Percentiles rank a stretch among this genome's conserved stretches.
Evolutionary conservation across 805 yeast genomes (phyloP).

Genomic region (Myxozyma lipomycoides): DNA sequence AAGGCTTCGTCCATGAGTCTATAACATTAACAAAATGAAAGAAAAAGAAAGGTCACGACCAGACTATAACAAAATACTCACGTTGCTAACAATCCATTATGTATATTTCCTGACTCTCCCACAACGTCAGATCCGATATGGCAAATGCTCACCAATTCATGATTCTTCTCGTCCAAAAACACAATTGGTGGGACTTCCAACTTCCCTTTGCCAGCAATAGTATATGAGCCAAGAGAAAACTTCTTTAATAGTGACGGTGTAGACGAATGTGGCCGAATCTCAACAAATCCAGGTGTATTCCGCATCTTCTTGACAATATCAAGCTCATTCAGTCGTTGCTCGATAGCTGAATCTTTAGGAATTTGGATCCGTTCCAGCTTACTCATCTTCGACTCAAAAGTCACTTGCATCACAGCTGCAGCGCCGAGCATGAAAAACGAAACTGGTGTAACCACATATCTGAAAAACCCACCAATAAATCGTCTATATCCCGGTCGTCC

Average conservation of each 20-base stretch:
- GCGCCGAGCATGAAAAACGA: too few species aligned
- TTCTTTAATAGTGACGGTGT: conserved; percentile 28
- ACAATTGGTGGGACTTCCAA: conserved; percentile 69
- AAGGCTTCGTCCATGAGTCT: conserved; percentile 75
- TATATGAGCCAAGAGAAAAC: conserved; percentile 44
- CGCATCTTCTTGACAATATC: conserved; percentile 28
- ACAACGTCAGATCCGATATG: conserved; percentile 65
- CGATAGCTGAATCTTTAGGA: not conserved
- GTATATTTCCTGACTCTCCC: conserved; percentile 70
- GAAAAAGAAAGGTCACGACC: not conserved
- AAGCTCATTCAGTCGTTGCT: not conserved
- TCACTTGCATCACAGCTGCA: too few species aligned
- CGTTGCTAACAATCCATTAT: conserved; percentile 83
- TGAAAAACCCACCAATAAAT: too few species aligned
- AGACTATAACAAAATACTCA: not conserved
- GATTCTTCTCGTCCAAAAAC: conserved; percentile 49
- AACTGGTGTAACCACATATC: too few species aligned
- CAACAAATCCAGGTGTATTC: conserved; percentile 26
- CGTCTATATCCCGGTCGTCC: too few species aligned
- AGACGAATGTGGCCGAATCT: conserved; percentile 32
- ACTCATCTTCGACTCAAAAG: too few species aligned
- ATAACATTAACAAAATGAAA: not conserved
- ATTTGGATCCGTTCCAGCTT: not conserved
- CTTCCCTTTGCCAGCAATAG: conserved; percentile 71
- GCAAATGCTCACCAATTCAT: conserved; percentile 57